Base-by-base conservation (phyloP, 208 protist species). In the Strigomonas galati region DNA sequence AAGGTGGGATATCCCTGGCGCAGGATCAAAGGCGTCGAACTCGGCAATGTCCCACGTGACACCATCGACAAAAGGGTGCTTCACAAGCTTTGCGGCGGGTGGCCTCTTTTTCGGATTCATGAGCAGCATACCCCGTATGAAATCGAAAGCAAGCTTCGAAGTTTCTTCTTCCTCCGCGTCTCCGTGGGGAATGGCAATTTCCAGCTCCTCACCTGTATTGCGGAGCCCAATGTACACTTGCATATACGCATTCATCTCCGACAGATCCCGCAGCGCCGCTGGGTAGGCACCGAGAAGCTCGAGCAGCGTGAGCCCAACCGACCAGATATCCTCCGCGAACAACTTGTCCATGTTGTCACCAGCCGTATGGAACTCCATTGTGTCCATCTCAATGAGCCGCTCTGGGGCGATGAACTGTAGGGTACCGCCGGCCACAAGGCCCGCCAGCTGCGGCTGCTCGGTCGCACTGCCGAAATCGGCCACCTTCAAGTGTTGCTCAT, bases 401-500 rank as follows among this genome's bases (percentile, higher is more conserved):
- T 95, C 85, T 10, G 90, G 87, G 0, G 84, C 69, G 74, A 95
- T 88, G 51, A 64, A 87, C 46, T 69, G 75, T 15, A 78, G 53
- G 19, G 82, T 92, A 37, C 80, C 85, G 24, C 81, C 81, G 28
- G 63, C 54, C 28, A 70, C 51, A 28, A 40, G 53, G n/a, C 71
- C 73, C 37, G 71, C 74, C 37, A 69, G 53, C 23, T 27, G 27
- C 3, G 64, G 64, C 15, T 79, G 44, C 24, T 48, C 19, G 15
- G 71, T 78, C 2, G 72, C 77, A 1, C 87, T 84, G 17, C 87
- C 87, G 60, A 93, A 92, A 61, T 93, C 87, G 9, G 79, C 75
- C 28, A 93, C 69, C 49, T 80, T 79, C 27, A 81, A n/a, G 48
- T 81, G 78, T 7, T 71, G 35, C 12, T 62, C 64, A 30, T 67